Percentiles rank a stretch among this genome's conserved stretches.
Conservation (phyloP, 768 basidiomycete genomes). For the Scleroderma citrinum region DNA sequence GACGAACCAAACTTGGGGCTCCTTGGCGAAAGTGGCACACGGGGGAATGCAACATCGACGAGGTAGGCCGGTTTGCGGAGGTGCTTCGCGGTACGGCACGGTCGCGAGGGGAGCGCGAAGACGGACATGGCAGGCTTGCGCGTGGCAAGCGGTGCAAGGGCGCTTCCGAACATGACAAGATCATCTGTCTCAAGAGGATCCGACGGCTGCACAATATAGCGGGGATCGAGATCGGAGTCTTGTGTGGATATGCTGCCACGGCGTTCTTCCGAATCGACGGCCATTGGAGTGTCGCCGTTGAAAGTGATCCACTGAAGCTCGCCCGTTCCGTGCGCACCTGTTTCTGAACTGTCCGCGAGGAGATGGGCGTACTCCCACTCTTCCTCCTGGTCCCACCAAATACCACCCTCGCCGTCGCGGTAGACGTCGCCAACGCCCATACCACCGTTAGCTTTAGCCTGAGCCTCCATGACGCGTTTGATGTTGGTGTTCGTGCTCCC, state of each 20-base stretch:
- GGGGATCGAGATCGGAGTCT: slow-evolving; percentile 50
- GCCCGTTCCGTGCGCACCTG: slow-evolving; percentile 17
- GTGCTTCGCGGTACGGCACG: slow-evolving; percentile 31
- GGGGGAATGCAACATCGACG: slow-evolving; percentile 26
- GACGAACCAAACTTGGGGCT: slow-evolving; percentile 12
- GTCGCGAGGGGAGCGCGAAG: slow-evolving; percentile 31
- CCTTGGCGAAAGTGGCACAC: slow-evolving; percentile 5
- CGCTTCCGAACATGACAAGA: slow-evolving; percentile 28
- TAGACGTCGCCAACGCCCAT: slow-evolving; percentile 44
- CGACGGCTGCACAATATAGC: slow-evolving; percentile 39
- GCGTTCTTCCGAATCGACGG: slow-evolving; percentile 26
- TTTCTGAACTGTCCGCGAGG: slow-evolving; percentile 35
- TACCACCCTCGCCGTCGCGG: slow-evolving; percentile 52
- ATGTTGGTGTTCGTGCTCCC: slow-evolving; percentile 52
- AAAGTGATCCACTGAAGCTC: slow-evolving; percentile 44
- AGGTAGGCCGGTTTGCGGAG: slow-evolving; percentile 33
- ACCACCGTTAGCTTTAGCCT: slow-evolving; percentile 41
- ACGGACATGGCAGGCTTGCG: slow-evolving; percentile 31
- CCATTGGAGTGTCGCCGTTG: slow-evolving; percentile 20
- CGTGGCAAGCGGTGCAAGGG: slow-evolving; percentile 17
- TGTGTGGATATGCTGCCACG: slow-evolving; percentile 45
- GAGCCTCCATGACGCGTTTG: slow-evolving; percentile 47
- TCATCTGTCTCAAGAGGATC: slow-evolving; percentile 29
- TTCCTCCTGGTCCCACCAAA: slow-evolving; percentile 73
- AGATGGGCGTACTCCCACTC: slow-evolving; percentile 64